Evolutionary conservation across 768 basidiomycete species (phyloP).

Genomic region (Mycena crocata): DNA sequence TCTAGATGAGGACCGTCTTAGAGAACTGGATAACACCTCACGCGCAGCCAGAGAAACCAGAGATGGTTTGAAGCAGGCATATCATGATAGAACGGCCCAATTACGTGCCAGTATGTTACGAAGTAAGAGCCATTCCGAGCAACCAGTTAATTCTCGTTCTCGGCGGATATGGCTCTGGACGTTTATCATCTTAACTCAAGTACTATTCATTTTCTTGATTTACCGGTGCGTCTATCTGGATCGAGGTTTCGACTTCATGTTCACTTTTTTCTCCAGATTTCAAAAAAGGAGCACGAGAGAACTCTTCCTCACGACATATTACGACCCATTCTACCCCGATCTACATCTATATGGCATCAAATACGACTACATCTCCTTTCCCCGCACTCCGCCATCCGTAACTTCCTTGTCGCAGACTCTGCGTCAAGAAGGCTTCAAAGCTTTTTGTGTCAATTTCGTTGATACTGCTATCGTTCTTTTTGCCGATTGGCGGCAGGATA

Average conservation of each 20-base stretch:
- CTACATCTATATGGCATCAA: slow-evolving; percentile 65
- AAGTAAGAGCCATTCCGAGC: slow-evolving; percentile 45
- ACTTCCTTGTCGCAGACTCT: slow-evolving; percentile 55
- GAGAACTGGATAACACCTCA: slow-evolving; percentile 66
- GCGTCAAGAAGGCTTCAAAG: slow-evolving; percentile 53
- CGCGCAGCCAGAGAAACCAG: slow-evolving; percentile 63
- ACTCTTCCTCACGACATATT: slow-evolving; percentile 79
- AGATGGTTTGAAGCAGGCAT: slow-evolving; percentile 52
- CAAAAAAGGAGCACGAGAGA: slow-evolving; percentile 59
- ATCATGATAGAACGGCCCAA: slow-evolving; percentile 47
- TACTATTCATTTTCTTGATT: slow-evolving; percentile 22
- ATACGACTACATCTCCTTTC: slow-evolving; percentile 50
- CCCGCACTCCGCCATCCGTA: slow-evolving; percentile 48
- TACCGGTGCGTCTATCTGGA: slow-evolving; percentile 21
- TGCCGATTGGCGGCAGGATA: slow-evolving; percentile 49
- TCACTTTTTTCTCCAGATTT: slow-evolving; percentile 51
- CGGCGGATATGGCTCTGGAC: slow-evolving; percentile 29
- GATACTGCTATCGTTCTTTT: slow-evolving; percentile 49
- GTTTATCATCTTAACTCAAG: slow-evolving; percentile 28
- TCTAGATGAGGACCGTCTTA: slow-evolving; percentile 56
- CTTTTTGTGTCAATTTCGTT: slow-evolving; percentile 50
- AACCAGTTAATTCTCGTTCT: slow-evolving; percentile 2
- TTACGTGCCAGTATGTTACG: slow-evolving; percentile 49
- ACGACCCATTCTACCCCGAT: slow-evolving; percentile 82
- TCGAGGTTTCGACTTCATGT: background rate